Base-by-base conservation (phyloP, 495 filamentous ascomycete genomes). In the Rostrohypoxylon terebratum region DNA sequence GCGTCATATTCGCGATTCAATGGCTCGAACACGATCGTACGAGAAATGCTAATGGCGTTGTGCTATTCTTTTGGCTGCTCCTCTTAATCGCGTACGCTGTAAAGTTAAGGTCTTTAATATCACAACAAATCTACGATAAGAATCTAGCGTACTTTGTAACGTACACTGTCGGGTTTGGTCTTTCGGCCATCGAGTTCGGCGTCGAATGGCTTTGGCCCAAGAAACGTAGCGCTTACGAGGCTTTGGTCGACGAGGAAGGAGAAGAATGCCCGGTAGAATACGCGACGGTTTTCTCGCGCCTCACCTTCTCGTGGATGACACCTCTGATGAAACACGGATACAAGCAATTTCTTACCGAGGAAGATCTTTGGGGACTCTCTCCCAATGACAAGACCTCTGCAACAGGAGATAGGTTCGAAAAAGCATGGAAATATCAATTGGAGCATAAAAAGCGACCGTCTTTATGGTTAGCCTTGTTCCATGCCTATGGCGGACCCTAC, bases 271-370 rank as follows among this genome's bases (percentile, higher is more conserved):
- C 96, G 0, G 90, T 91, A 36, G 94, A 98, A 83, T 96, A 97
- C 81, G 94, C 96, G 21, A 93, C 94, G 60, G 86, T 98, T 50
- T 98, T 98, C 81, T 97, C 95, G 9, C 88, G 92, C 42, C 87
- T 99, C 33, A 97, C 95, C 9, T 99, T 99, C 78, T 89, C 92
- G 63, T 99, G 96, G 96, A 97, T 99, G 93, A 99, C 96, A 0
- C 94, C 95, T 14, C 81, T 98, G 88, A 99, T 99, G 96, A 94
- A 91, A 74, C 90, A 90, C 81, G 96, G 96, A 16, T 98, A 99
- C 81, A 92, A 90, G 73, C 88, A 94, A 61, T 99, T 87, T 77
- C 85, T 99, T 58, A 97, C 93, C 4, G 95, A 99, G 80, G 93
- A 99, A 66, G 96, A 99, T 80, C 87, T 99, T 51, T 99, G 96